Percentiles rank a stretch among this genome's conserved stretches.
These are phyloP conservation scores for Aspergillus ochraceus DNA, from an alignment of 2,329 filamentous ascomycete species.

Conservation along the genomic window DNA sequence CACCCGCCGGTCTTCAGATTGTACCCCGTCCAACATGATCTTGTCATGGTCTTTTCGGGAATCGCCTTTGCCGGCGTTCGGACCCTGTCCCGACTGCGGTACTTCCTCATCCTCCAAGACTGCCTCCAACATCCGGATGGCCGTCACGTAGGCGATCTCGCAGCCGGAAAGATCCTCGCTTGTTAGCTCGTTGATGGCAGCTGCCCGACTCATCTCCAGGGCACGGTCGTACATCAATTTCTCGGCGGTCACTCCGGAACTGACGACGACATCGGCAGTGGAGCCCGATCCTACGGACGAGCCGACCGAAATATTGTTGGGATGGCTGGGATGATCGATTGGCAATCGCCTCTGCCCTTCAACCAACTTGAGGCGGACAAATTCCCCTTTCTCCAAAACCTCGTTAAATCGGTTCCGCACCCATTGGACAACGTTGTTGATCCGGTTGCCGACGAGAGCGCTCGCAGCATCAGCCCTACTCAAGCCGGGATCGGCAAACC, in stretches of 20 bases:
- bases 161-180: slow-evolving; percentile 85
- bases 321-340: slow-evolving; percentile 80
- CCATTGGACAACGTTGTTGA: slow-evolving; percentile 96
- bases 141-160: slow-evolving; percentile 89
- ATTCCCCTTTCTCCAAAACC: slow-evolving; percentile 91
- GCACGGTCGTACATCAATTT: slow-evolving; percentile 98
- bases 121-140: slow-evolving; percentile 91
- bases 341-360: slow-evolving; percentile 84
- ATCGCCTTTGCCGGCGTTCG: slow-evolving; percentile 21
- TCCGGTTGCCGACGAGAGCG: slow-evolving; percentile 63
- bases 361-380: slow-evolving; percentile 83
- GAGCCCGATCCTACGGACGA: slow-evolving; percentile 60
- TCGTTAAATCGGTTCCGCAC: slow-evolving; percentile 93
- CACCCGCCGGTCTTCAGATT: slow-evolving; percentile 49
- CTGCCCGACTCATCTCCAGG: slow-evolving; percentile 91
- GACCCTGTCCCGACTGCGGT: slow-evolving; percentile 28
- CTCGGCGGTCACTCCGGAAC: slow-evolving; percentile 87
- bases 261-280: slow-evolving; percentile 77
- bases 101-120: slow-evolving; percentile 81
- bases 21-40: slow-evolving; percentile 43
- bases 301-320: slow-evolving; percentile 69
- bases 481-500: slow-evolving; percentile 45
- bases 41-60: slow-evolving; percentile 35
- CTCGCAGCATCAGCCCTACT: slow-evolving; percentile 47
- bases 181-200: slow-evolving; percentile 93